Evolutionary conservation across 1,284 basidiomycete genomes (phyloP), one percentile per base, ranked within the genome.

Genomic region (Rhizoctonia solani): DNA sequence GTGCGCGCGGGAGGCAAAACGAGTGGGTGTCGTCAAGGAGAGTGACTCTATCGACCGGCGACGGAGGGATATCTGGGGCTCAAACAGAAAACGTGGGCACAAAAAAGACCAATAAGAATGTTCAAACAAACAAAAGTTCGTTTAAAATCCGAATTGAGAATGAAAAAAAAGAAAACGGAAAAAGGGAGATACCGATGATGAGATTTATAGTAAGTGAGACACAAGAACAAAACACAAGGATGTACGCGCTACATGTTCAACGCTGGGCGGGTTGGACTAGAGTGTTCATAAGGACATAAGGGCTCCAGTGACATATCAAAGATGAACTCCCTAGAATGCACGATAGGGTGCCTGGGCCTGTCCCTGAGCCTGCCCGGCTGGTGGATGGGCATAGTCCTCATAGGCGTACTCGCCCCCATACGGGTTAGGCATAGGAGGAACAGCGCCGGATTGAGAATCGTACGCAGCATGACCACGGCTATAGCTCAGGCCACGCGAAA

Each of bases 201-300:
- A 39, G 16, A 39, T 8, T 16, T 39, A 8, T 39, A 39, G 16
- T 8, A 8, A 39, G 16, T 19, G 44, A 46, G 44, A 46, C 44
- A 11, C 11, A 49, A 39, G 37, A 29, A 30, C 21, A 42, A 52
- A 53, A 53, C 49, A 65, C 49, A 65, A n/a, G n/a, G 30, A 65
- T 53, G 46, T 65, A 65, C 59, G 59, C 59, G 59, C 59, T 65
- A 65, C 59, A 65, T 52, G 49, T 39, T 65, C 59, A 65, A 65
- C 59, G 59, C 59, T 42, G 49, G 37, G 39, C 59, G 49, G 49
- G 50, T 6, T 11, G 44, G 6, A 21, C 9, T 8, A 16, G 49
- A 29, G 49, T 19, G 21, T 53, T 65, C 59, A 41, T 65, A 41
- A 65, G 19, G 30, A 29, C 59, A 63, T 63, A 52, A 52, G 25